Evolutionary conservation across 192 early-diverging fungal genomes (phyloP).

Genomic region (Chytriomyces sp.): DNA sequence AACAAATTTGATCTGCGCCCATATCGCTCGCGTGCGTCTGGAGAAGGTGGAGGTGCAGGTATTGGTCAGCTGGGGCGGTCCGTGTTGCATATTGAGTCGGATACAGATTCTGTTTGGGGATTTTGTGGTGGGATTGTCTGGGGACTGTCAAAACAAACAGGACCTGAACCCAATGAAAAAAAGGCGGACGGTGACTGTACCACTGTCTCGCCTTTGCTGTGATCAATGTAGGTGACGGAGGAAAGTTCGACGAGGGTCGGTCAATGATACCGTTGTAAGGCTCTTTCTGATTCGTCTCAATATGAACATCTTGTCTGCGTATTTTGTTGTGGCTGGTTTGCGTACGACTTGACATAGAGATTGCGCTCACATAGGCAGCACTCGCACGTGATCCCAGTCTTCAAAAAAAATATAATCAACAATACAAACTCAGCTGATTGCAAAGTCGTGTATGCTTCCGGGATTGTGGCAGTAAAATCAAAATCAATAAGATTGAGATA

Average conservation of each 20-base stretch:
- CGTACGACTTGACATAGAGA: neutral
- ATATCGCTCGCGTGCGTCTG: slow-evolving; percentile 34
- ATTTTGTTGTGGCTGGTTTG: neutral
- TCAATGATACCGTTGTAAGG: neutral
- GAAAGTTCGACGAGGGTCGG: slow-evolving; percentile 35
- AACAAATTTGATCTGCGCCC: slow-evolving; percentile 2
- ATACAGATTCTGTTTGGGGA: neutral
- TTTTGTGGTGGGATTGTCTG: neutral
- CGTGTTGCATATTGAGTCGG: slow-evolving; percentile 37
- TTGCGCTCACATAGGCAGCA: slow-evolving; percentile 24
- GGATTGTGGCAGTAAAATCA: no score
- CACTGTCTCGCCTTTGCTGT: slow-evolving; percentile 5
- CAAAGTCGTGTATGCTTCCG: no score
- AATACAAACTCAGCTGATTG: neutral
- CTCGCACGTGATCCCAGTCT: slow-evolving; percentile 20
- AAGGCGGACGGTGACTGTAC: neutral
- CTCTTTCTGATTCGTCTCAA: slow-evolving; percentile 16
- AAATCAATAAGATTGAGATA: neutral
- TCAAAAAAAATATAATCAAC: no score
- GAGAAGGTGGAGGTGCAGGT: slow-evolving; percentile 25
- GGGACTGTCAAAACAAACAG: no score
- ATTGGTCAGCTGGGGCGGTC: slow-evolving; percentile 20
- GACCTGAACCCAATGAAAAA: neutral
- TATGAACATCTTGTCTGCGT: slow-evolving; percentile 27
- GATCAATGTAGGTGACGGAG: slow-evolving; percentile 39